phyloP scores from a whole-genome alignment of 1,284 basidiomycete genomes.

The Sporisorium graminicola region DNA sequence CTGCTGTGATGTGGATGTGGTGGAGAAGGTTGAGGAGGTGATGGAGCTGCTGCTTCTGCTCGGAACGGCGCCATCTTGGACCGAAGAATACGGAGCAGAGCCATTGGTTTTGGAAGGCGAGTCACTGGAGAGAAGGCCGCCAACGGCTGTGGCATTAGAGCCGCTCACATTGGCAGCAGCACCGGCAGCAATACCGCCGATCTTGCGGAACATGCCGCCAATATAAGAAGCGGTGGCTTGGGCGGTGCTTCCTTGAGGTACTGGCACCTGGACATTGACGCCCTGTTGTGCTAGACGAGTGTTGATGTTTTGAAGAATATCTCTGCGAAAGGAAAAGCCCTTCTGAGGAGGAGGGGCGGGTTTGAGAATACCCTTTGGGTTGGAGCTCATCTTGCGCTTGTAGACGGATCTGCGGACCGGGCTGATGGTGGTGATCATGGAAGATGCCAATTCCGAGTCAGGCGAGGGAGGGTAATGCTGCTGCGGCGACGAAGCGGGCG shows the following conservation, averaged over 20 bases:
- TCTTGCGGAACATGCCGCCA: slow-evolving; percentile 59
- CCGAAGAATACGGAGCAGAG: not conserved
- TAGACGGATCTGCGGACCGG: slow-evolving; percentile 48
- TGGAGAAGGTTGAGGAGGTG: slow-evolving; percentile 7
- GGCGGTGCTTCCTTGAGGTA: slow-evolving; percentile 53
- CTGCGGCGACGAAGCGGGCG: slow-evolving; percentile 10
- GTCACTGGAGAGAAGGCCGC: slow-evolving; percentile 25
- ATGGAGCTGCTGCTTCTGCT: slow-evolving; percentile 17
- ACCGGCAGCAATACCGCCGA: slow-evolving; percentile 54
- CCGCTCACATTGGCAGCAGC: slow-evolving; percentile 50
- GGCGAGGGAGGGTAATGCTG: slow-evolving; percentile 10
- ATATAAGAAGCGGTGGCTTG: slow-evolving; percentile 55
- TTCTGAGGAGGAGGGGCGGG: slow-evolving; percentile 59
- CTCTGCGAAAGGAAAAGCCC: slow-evolving; percentile 62
- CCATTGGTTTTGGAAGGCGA: slow-evolving; percentile 19
- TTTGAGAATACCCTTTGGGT: slow-evolving; percentile 62
- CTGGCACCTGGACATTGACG: slow-evolving; percentile 64
- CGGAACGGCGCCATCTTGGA: not conserved
- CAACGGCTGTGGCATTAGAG: slow-evolving; percentile 21
- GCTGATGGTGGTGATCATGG: slow-evolving; percentile 38
- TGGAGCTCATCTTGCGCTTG: slow-evolving; percentile 42
- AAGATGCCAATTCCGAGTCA: slow-evolving; percentile 20
- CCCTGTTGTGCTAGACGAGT: slow-evolving; percentile 66
- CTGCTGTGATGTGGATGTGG: slow-evolving; percentile 10
- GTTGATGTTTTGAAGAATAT: slow-evolving; percentile 64